A percentile compares a stretch with the other conserved stretches of the same genome.
These are phyloP conservation scores for Rhododendron vialii DNA, from an alignment of 148 eudicot species.

Conservation along the genomic window DNA sequence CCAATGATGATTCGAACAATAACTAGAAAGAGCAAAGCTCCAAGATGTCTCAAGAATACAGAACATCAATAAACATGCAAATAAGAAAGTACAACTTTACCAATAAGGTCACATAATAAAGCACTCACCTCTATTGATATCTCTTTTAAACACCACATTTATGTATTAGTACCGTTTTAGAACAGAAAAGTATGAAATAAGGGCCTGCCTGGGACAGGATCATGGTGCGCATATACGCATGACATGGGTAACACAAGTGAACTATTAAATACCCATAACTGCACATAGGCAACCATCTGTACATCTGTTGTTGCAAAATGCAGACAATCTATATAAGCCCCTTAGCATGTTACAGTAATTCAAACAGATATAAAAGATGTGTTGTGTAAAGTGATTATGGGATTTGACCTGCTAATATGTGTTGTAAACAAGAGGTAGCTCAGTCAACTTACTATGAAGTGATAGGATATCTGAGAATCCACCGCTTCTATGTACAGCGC, in stretches of 20 bases:
- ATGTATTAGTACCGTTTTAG: background rate
- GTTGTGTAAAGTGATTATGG: background rate
- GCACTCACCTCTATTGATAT: background rate
- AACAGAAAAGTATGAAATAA: background rate
- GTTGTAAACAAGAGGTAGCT: background rate
- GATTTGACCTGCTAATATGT: background rate
- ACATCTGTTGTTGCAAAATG: background rate
- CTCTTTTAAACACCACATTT: background rate
- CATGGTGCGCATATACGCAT: background rate
- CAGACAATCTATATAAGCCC: background rate
- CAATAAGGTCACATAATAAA: background rate
- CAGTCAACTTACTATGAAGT: conserved; percentile 57
- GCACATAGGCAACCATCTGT: background rate
- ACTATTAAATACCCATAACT: background rate
- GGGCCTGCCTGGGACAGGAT: background rate
- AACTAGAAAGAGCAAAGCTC: background rate
- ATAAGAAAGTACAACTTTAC: background rate
- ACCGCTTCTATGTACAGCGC: conserved; percentile 94
- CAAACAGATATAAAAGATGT: background rate
- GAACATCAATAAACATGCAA: background rate
- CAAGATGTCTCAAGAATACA: background rate
- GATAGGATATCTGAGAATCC: conserved; percentile 73
- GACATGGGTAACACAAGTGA: background rate
- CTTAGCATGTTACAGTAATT: background rate
- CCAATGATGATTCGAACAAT: background rate